Percentiles rank a stretch among this genome's conserved stretches.
phyloP scores from a whole-genome alignment of 345 rosid genomes.

The Salix brachista region DNA sequence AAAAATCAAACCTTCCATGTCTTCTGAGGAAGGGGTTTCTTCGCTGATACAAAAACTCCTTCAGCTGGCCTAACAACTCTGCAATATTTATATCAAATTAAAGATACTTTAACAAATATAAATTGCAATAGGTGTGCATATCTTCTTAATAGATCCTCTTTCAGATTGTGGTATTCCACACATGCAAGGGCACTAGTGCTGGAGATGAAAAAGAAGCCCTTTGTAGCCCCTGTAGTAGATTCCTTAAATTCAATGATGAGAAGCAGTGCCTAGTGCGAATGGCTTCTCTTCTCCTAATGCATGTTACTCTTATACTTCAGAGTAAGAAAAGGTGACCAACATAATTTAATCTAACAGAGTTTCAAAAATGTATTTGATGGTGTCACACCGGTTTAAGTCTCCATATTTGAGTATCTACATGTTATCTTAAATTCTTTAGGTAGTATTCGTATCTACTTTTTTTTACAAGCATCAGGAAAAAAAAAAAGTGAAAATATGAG shows the following conservation, averaged over 20 bases:
- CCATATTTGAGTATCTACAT: no score
- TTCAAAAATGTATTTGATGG: no score
- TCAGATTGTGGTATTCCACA: not conserved
- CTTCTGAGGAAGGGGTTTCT: conserved; percentile 79
- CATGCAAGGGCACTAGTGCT: not conserved
- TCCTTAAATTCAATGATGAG: not conserved
- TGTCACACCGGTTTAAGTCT: no score
- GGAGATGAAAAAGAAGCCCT: not conserved
- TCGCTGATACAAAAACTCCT: conserved; percentile 78
- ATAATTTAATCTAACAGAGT: no score
- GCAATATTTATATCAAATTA: conserved; percentile 22
- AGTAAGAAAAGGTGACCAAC: no score
- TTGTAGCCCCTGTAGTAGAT: not conserved
- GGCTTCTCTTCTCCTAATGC: not conserved
- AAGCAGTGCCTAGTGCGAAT: not conserved
- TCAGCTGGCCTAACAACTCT: conserved; percentile 75
- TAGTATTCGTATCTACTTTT: not conserved
- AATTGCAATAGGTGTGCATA: not conserved
- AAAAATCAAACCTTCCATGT: conserved; percentile 73
- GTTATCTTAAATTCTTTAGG: not conserved
- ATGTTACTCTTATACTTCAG: not conserved
- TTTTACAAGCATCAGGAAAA: not conserved
- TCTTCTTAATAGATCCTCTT: not conserved
- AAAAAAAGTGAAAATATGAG: not conserved
- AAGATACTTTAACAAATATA: conserved; percentile 8